A percentile compares a stretch with the other conserved stretches of the same genome.
Evolutionary conservation across 768 basidiomycete species (phyloP).

Genomic region (Gymnopilus junonius): DNA sequence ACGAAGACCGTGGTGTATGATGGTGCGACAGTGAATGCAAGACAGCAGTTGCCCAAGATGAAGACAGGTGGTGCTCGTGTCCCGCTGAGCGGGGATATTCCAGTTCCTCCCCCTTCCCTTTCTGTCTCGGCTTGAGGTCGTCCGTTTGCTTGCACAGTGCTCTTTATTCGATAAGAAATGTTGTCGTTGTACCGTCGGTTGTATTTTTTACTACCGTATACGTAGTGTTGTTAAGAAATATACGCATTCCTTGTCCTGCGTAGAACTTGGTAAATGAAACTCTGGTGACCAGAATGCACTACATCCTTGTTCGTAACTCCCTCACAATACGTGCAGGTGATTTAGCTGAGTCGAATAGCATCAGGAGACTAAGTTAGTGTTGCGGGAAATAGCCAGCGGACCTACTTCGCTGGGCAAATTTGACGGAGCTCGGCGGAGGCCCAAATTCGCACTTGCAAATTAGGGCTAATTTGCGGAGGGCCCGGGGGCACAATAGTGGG

Average conservation of each 20-base stretch:
- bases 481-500: too few relatives aligned
- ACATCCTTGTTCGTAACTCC: background rate
- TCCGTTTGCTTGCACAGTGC: background rate
- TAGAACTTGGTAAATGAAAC: too few relatives aligned
- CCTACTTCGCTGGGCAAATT: too few relatives aligned
- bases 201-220: background rate
- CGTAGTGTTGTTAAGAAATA: background rate
- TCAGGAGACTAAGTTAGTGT: too few relatives aligned
- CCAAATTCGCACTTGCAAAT: too few relatives aligned
- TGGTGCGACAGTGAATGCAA: slow-evolving; percentile 4
- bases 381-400: too few relatives aligned
- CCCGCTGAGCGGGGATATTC: slow-evolving; percentile 24
- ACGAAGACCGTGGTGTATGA: slow-evolving; percentile 17
- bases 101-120: slow-evolving; percentile 24
- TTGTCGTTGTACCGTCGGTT: background rate
- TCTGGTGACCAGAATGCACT: background rate
- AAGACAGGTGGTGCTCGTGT: slow-evolving; percentile 19
- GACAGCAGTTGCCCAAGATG: slow-evolving; percentile 16
- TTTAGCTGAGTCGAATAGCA: too few relatives aligned
- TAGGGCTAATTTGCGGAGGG: too few relatives aligned
- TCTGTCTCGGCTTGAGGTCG: slow-evolving; percentile 22
- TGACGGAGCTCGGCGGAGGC: too few relatives aligned
- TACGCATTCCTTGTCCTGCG: background rate
- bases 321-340: too few relatives aligned
- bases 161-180: background rate